Conservation (phyloP, 192 early-diverging fungal genomes). For the Coemansia sp. region DNA sequence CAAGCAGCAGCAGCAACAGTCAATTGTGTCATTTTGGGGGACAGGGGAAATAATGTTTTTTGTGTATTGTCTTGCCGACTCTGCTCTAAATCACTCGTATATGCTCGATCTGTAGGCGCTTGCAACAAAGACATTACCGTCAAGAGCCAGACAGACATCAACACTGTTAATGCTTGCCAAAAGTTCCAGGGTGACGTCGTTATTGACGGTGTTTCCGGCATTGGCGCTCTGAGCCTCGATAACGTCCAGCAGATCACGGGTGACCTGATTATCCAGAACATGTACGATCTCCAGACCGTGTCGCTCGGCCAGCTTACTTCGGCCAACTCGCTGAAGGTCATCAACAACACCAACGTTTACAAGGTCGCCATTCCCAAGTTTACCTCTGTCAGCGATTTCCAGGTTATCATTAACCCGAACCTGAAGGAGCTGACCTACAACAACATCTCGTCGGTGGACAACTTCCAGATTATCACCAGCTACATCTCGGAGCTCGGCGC, state of each 20-base stretch:
- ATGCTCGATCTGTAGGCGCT: constrained; percentile 18
- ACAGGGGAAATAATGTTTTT: not conserved
- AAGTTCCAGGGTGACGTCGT: constrained; percentile 39
- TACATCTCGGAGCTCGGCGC: constrained; percentile 43
- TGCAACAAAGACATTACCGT: constrained; percentile 43
- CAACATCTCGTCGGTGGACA: constrained; percentile 47
- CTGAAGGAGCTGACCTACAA: constrained; percentile 45
- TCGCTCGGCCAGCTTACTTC: constrained; percentile 38
- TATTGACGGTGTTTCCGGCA: constrained; percentile 32
- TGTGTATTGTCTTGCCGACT: not conserved
- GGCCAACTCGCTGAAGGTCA: constrained; percentile 44
- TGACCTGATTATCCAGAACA: constrained; percentile 55
- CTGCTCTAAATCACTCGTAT: not conserved
- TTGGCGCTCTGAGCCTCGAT: constrained; percentile 35
- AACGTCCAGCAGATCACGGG: constrained; percentile 44
- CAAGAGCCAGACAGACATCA: constrained; percentile 41
- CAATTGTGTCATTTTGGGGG: not conserved
- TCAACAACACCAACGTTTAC: constrained; percentile 58
- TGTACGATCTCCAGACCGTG: constrained; percentile 52
- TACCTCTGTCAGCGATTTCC: constrained; percentile 43
- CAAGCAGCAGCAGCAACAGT: not conserved
- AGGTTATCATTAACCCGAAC: constrained; percentile 54
- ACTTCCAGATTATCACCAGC: constrained; percentile 55
- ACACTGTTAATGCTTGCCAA: constrained; percentile 39
- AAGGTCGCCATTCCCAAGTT: constrained; percentile 45